phyloP scores from a whole-genome alignment of 306 rosid genomes.

The Inga laurina region DNA sequence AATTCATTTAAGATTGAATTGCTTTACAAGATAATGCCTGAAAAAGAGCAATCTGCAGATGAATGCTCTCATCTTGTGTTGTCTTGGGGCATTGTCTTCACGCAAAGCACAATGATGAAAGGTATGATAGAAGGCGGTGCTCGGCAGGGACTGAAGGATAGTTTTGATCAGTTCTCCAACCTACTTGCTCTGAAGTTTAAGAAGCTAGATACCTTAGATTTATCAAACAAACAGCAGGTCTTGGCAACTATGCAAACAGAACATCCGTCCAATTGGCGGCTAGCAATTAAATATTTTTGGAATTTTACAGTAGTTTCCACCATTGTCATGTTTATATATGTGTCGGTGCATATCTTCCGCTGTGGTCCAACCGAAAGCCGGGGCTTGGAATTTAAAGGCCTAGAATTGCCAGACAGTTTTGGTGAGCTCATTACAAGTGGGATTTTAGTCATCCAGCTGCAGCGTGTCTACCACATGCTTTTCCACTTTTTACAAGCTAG shows the following conservation, averaged over 20 bases:
- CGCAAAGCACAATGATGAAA: conserved; percentile 78
- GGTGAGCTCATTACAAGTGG: conserved; percentile 80
- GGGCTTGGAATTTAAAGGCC: conserved; percentile 77
- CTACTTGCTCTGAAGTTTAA: conserved; percentile 54
- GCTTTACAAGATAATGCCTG: conserved; percentile 82
- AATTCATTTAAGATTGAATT: conserved; percentile 65
- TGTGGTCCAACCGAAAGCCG: conserved; percentile 50
- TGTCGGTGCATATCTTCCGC: conserved; percentile 59
- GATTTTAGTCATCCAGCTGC: conserved; percentile 58
- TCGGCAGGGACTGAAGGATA: conserved; percentile 75
- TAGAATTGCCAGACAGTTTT: conserved; percentile 84
- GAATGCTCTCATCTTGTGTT: conserved; percentile 60
- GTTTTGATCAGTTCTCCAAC: conserved; percentile 55
- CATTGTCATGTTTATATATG: conserved; percentile 50
- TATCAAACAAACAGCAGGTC: conserved; percentile 55
- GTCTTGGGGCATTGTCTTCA: conserved; percentile 75
- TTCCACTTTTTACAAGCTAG: conserved; percentile 76
- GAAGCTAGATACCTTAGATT: conserved; percentile 39
- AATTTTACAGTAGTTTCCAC: conserved; percentile 66
- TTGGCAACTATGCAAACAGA: conserved; percentile 55
- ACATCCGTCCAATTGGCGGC: conserved; percentile 59
- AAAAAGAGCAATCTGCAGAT: conserved; percentile 57
- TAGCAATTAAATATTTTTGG: conserved; percentile 64
- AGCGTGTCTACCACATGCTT: conserved; percentile 66
- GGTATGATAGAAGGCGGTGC: conserved; percentile 77